Evolutionary conservation across 78 protist genomes (phyloP), one percentile per base, ranked within the genome.

Genomic region (Dictyostelium brefeldianum): DNA sequence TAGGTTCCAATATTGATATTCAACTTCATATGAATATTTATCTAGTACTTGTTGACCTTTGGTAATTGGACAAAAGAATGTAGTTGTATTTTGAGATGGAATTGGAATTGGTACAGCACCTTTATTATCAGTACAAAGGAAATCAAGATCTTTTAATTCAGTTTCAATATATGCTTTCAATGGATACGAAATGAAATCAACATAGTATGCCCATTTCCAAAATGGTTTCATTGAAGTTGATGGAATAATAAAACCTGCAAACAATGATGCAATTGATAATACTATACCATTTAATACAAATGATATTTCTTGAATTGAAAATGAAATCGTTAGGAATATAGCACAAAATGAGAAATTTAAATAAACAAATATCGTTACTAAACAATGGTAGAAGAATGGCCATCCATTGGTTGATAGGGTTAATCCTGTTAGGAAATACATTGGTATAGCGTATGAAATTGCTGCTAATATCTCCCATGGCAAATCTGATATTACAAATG

Each of bases 181-280:
- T 54, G 84, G 90, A 54, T 89, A 89, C 1, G 81, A 36, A 8
- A 71, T 29, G 59, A 77, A 78, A 36, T 80, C 59, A 0, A 89
- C 7, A 80, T 78, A 62, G 31, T 78, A 80, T 4, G 67, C n/a
- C 94, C 94, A 89, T 22, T 71, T 89, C 94, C 94, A 89, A 54
- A 46, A 48, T 1, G 69, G 43, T 5, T 85, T 85, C 18, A 89
- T 78, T 4, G 80, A 71, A 0, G 43, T 57, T 43, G 94, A 83
- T 56, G 83, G 80, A 27, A 77, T 54, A 73, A 89, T 71, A 54
- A 89, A 89, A 47, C 94, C 94, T 0, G 90, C 79, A 71, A 89
- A 79, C 57, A 89, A 47, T 0, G 89, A 69, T 29, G 73, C 22
- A 1, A 89, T 22, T 1, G 90, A 79, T n/a, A 89, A 31, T 3